phyloP scores from a whole-genome alignment of 2,329 filamentous ascomycete genomes.

The Apiospora marii region DNA sequence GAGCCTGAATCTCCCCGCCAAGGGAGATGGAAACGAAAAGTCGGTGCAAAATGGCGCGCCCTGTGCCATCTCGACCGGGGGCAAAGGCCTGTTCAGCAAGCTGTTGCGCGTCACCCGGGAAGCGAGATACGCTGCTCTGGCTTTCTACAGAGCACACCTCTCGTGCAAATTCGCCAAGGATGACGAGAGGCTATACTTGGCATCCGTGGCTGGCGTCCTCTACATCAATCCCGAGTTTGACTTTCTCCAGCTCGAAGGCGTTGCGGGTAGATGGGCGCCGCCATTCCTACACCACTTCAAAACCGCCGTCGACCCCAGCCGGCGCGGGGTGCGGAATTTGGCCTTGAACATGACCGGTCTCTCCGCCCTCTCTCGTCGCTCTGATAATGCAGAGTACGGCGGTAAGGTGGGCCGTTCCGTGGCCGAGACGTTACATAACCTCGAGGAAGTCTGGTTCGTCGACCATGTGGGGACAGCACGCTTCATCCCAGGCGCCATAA shows the following conservation, averaged over 20 bases:
- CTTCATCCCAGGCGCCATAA: background rate
- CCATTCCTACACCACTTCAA: constrained; percentile 31
- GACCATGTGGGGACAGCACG: background rate
- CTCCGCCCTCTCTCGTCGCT: background rate
- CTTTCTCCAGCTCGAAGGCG: background rate
- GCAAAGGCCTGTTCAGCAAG: too few relatives aligned
- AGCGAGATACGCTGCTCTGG: too few relatives aligned
- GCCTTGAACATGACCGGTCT: background rate
- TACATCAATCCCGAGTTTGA: constrained; percentile 1
- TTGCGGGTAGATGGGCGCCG: constrained; percentile 30
- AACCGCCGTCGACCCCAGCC: background rate
- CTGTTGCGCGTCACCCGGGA: too few relatives aligned
- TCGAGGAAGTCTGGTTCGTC: background rate
- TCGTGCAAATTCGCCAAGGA: too few relatives aligned
- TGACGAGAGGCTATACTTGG: too few relatives aligned
- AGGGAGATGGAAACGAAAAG: too few relatives aligned
- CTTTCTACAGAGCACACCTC: too few relatives aligned
- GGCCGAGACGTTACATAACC: background rate
- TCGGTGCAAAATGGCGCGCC: too few relatives aligned
- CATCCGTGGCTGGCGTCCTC: background rate
- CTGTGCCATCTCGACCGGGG: too few relatives aligned
- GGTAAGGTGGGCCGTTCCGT: background rate
- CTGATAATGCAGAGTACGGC: background rate
- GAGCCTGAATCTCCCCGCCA: too few relatives aligned
- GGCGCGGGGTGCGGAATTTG: background rate